Base-by-base conservation (phyloP, 2,329 filamentous ascomycete species). In the Neobulgaria alba region DNA sequence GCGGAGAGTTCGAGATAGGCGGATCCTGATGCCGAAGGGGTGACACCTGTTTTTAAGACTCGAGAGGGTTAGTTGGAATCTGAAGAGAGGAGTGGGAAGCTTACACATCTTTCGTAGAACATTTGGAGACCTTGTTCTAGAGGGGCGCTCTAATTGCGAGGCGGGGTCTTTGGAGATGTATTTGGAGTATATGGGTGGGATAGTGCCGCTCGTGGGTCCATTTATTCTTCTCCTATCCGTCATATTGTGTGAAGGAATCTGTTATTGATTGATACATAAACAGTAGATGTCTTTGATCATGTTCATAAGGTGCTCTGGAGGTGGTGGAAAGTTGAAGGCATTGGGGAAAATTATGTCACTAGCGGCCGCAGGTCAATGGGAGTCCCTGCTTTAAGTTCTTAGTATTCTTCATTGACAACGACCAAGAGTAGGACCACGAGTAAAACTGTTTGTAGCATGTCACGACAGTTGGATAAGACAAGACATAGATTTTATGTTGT, bases 1-100 rank as follows among this genome's bases (percentile, higher is more conserved):
- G 63, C 66, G 53, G 75, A 74, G 36, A 82, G 66, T 57, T 84
- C 86, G 40, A 90, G 71, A 61, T 90, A 98, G 40, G 92, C 87
- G 14, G 89, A 95, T 10, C 92, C 92, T 36, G 87, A 92, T 10
- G 92, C 92, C 10, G 90, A 93, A 14, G 92, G 90, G 0, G 92
- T 89, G 3, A 96, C 76, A 17, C 88, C 88, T 7, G 90, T 95
- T 62, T 92, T 88, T 33, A 96, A 71, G 61, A 90, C 88, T 94
- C 21, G 10, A 10, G 15, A 3, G 1, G 19, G 9, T 54, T 36
- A 38, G 36, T 33, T 16, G n/a, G 31, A 16, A 4, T 29, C 18
- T 29, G 21, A 26, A 34, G 23, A 41, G 14, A 15, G 15, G 21
- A n/a, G 16, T 8, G 12, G 10, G 12, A 17, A 10, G 68, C 82